Evolutionary conservation across 164 flowering plant species (phyloP), one percentile per base, ranked within the genome.

Genomic region (Platanus orientalis): DNA sequence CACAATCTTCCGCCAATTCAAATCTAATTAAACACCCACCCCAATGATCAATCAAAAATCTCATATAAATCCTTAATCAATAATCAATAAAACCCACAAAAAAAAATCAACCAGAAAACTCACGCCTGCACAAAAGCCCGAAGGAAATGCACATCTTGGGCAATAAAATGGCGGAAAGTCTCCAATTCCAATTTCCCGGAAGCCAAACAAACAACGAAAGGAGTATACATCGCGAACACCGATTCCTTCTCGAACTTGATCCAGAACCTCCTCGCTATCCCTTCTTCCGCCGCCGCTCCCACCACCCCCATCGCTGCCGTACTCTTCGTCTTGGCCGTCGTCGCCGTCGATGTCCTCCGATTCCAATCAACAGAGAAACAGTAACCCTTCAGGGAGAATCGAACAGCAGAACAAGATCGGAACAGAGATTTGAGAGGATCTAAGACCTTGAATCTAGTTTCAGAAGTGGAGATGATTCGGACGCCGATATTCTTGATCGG

Each of bases 1-100:
- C 88, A 72, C 86, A 85, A 23, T 89, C 96, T 63, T 84, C 94
- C 6, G 96, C 96, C 81, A 87, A 75, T 62, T 89, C 88, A 65
- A 79, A 88, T 73, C 95, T 88, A 47, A 50, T 42, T 5, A 42
- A 54, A 51, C 60, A 26, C 56, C 7, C 1, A 36, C 9, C 7
- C 42, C 36, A 69, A 58, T 34, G 50, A 11, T 40, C 59, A 58
- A 55, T 49, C 34, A 64, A 57, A 25, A 24, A 24, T 27, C 28
- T 19, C 1, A 7, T 34, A 36, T 7, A 21, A 54, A n/a, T 60
- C 3, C 28, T 34, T 32, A 40, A 44, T 10, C 9, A 25, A 40
- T 0, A 13, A 59, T 5, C 27, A 34, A 49, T 24, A 45, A 19
- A n/a, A n/a, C n/a, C n/a, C n/a, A 7, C 50, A 60, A 27, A 27